Base-by-base conservation (phyloP, 2,329 filamentous ascomycete genomes). In the Fusarium illudens region DNA sequence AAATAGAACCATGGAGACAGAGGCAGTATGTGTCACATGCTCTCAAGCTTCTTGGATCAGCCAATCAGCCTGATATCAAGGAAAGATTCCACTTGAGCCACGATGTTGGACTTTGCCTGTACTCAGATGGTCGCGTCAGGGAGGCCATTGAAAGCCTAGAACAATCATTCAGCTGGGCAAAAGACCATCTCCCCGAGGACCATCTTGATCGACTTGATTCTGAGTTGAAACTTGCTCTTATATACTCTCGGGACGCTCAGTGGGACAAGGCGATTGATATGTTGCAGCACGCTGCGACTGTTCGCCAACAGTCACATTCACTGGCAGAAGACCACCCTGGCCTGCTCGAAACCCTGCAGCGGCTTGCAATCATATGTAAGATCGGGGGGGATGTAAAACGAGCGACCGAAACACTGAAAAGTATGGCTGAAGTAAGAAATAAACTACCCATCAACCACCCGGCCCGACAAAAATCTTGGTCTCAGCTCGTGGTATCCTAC, bases 61-160 rank as follows among this genome's bases (percentile, higher is more conserved):
- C 6, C 19, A 6, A 39, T 6, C 11, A 2, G 6, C 7, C 20
- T 39, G 6, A 20, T 1, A 39, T 0, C 17, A 39, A 7, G 13
- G 36, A 20, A 6, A 20, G 4, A 2, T 13, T 20, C 6, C 2
- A 4, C 6, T 20, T 39, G 4, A 39, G 17, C 36, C 4, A 4
- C 17, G 6, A 39, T 19, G 6, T 39, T 3, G 6, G 36, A 0
- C 11, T 20, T 2, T 39, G 17, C 17, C n/a, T n/a, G n/a, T 13
- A 8, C 0, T 0, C 11, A n/a, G 11, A 39, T 13, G 6, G 17
- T 4, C 17, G 17, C 6, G 1, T 4, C 1, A 2, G 17, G 11
- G 36, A 20, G 34, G 34, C 11, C 2, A 5, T 1, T 1, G 34
- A 37, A 20, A 19, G 17, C 17, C 8, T 0, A 19, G 17, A 11